Evolutionary conservation across 257 asterid genomes (phyloP), one percentile per base, ranked within the genome.

Genomic region (Striga asiatica): DNA sequence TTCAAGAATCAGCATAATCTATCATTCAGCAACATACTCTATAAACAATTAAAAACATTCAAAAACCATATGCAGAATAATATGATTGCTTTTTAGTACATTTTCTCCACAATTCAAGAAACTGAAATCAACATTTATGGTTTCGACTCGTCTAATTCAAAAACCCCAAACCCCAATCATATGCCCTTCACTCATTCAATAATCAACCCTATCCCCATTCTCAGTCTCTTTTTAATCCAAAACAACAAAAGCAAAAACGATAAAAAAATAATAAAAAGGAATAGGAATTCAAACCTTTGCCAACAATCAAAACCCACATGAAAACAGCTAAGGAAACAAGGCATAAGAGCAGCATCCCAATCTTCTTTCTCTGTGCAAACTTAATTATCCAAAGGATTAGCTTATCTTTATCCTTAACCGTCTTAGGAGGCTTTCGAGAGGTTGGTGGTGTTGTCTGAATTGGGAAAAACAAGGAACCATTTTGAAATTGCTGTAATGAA

Each of bases 301-400:
- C 89, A 53, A 80, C 78, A 28, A 70, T 74, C 31, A 80, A 57
- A 3, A 80, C 83, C 95, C 84, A 76, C 37, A 71, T 16, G 67
- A 80, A 77, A 67, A 80, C 86, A 6, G 78, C 86, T 9, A 82
- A 71, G 2, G 93, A 82, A 57, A 72, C 78, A 34, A 70, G 60
- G 60, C 80, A 78, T 51, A 82, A 45, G 65, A 82, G 83, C 71
- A 80, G 66, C 95, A 85, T 82, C 25, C 94, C 89, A 58, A 80
- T 74, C 71, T 82, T 73, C 65, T 75, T 80, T 31, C 87, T 54
- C 5, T 89, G 84, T 3, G 85, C 84, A 17, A 80, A 78, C 66
- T 78, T 85, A 64, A 62, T 73, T 77, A 82, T 71, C 83, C 83
- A 72, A 17, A 61, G 88, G 56, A 70, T 72, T 58, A 74, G 56